Conservation (phyloP, 2,329 filamentous ascomycete species). For the Grosmannia huntii region DNA sequence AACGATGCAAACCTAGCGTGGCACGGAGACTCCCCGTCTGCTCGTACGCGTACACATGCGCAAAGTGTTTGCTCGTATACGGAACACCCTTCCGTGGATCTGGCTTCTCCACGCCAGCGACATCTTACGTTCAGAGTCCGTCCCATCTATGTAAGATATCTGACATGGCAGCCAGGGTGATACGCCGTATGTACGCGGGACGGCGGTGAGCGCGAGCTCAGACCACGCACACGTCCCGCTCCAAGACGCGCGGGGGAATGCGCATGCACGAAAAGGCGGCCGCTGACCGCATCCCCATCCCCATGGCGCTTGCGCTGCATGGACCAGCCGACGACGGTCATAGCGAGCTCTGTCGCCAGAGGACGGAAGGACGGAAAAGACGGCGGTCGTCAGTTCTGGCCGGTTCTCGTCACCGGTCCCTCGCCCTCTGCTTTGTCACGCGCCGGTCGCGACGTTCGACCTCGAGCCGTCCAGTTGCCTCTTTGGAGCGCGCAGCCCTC, state of each 20-base stretch:
- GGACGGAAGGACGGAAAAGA: background rate
- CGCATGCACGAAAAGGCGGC: background rate
- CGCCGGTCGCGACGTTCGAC: background rate
- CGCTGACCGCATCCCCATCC: background rate
- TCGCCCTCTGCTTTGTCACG: background rate
- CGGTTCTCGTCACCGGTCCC: background rate
- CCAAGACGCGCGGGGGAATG: background rate
- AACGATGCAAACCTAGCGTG: background rate
- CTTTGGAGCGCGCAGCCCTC: too few relatives aligned
- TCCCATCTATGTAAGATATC: too few relatives aligned
- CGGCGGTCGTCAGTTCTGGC: background rate
- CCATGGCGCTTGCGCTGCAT: background rate
- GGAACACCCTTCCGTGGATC: background rate
- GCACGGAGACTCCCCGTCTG: background rate
- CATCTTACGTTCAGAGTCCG: background rate
- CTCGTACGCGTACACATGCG: background rate
- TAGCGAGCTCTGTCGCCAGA: background rate
- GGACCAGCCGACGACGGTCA: background rate
- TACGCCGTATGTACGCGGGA: background rate
- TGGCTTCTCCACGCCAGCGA: background rate
- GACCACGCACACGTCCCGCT: background rate
- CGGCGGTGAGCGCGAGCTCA: background rate
- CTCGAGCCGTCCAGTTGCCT: too few relatives aligned
- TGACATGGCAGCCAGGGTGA: too few relatives aligned
- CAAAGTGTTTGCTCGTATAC: too few relatives aligned